These are phyloP conservation scores for Neurospora sp. DNA, from an alignment of 495 filamentous ascomycete species.

Conservation along the genomic window DNA sequence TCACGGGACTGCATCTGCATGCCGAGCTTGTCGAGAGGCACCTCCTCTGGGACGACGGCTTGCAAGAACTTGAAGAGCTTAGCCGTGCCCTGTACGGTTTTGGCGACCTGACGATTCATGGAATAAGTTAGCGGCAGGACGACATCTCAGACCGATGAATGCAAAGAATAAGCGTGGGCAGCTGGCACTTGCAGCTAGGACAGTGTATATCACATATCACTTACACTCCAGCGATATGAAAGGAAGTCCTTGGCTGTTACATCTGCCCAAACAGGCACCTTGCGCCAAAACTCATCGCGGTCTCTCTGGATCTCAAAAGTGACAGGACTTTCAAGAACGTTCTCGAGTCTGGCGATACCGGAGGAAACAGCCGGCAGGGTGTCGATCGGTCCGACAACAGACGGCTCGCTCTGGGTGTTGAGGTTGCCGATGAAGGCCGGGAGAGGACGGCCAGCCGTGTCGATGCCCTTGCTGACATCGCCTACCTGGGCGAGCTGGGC, in stretches of 20 bases:
- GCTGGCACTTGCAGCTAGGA: not conserved
- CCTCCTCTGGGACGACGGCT: constrained; percentile 31
- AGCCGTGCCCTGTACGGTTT: constrained; percentile 27
- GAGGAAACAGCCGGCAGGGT: not conserved
- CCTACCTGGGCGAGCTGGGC: constrained; percentile 18
- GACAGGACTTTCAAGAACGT: constrained; percentile 1
- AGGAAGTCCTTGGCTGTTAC: constrained; percentile 34
- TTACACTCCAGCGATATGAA: constrained; percentile 38
- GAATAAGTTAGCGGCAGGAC: not conserved
- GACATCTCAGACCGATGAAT: not conserved
- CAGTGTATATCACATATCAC: constrained; percentile 6
- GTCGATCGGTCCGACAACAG: not conserved
- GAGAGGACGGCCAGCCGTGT: not conserved
- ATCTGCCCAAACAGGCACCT: constrained; percentile 32
- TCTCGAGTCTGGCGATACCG: not conserved
- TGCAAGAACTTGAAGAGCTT: constrained; percentile 35
- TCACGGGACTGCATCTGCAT: constrained; percentile 31
- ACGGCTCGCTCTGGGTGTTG: not conserved
- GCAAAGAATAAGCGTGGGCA: not conserved
- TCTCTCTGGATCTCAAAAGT: not conserved
- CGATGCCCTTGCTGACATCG: constrained; percentile 6
- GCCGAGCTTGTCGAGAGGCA: constrained; percentile 25
- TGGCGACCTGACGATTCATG: constrained; percentile 17
- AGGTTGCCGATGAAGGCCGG: not conserved
- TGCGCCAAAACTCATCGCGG: constrained; percentile 33